These are phyloP conservation scores for Davidsoniella australis DNA, from an alignment of 2,329 filamentous ascomycete genomes.

Conservation along the genomic window DNA sequence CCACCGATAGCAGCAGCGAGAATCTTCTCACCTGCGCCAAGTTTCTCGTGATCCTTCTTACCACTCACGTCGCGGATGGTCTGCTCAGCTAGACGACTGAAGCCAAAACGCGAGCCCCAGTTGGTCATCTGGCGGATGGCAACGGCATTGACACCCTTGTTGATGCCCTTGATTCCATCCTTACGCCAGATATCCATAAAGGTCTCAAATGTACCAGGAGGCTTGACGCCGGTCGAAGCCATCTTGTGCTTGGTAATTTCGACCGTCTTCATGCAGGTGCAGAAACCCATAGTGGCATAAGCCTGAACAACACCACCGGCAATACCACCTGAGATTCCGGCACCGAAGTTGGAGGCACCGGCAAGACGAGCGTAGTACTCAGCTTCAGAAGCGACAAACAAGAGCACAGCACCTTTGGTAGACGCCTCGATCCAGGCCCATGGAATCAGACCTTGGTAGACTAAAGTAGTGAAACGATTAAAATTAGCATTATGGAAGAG, in stretches of 20 bases:
- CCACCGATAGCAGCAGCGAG: constrained; percentile 72
- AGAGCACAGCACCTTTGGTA: constrained; percentile 95
- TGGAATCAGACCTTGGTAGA: constrained; percentile 98
- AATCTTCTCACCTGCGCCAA: constrained; percentile 73
- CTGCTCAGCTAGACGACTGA: constrained; percentile 78
- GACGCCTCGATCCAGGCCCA: constrained; percentile 99
- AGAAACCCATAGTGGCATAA: constrained; percentile 99
- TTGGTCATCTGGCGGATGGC: constrained; percentile 99
- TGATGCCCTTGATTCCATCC: constrained; percentile 90
- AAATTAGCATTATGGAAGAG: too few species aligned
- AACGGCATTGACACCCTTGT: constrained; percentile 96
- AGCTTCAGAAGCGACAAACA: constrained; percentile 96
- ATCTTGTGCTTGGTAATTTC: constrained; percentile 99
- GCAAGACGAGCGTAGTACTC: constrained; percentile 79
- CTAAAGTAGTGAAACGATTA: constrained; percentile 28
- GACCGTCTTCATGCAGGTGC: constrained; percentile 99
- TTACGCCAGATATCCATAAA: constrained; percentile 95
- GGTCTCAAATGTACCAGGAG: constrained; percentile 78
- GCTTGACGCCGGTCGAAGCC: constrained; percentile 64
- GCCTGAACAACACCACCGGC: constrained; percentile 90
- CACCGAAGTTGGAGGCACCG: constrained; percentile 72
- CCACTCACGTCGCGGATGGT: constrained; percentile 63
- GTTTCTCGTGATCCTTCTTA: constrained; percentile 66
- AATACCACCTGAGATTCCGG: constrained; percentile 83
- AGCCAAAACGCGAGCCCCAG: constrained; percentile 92